phyloP scores from a whole-genome alignment of 208 protist species.

The Acanthamoeba triangularis region DNA sequence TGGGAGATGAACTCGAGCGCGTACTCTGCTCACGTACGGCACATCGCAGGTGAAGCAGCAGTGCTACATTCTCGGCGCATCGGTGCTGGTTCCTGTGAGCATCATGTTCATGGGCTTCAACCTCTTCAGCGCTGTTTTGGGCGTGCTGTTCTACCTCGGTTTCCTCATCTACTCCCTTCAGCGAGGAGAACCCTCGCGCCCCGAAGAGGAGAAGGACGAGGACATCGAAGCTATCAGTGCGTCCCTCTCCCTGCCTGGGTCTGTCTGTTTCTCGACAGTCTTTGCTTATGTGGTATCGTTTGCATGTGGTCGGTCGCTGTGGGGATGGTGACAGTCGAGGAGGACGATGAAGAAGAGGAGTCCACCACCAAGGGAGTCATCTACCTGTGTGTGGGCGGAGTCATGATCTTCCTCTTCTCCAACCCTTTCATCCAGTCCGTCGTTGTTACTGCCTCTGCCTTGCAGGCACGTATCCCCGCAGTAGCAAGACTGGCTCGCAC shows the following conservation, averaged over 20 bases:
- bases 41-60: slow-evolving; percentile 79
- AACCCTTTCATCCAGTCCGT: slow-evolving; percentile 87
- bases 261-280: not conserved
- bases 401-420: slow-evolving; percentile 87
- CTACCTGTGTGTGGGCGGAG: slow-evolving; percentile 85
- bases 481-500: not conserved
- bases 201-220: slow-evolving; percentile 74
- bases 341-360: slow-evolving; percentile 86
- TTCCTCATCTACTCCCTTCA: slow-evolving; percentile 82
- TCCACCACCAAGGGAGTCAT: slow-evolving; percentile 83
- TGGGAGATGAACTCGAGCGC: not conserved
- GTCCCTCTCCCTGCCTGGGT: not conserved
- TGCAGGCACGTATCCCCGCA: not conserved
- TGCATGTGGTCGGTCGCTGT: not conserved
- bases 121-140: slow-evolving; percentile 65
- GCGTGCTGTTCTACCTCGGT: slow-evolving; percentile 74
- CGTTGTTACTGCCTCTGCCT: slow-evolving; percentile 67
- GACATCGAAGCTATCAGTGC: slow-evolving; percentile 40
- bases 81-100: slow-evolving; percentile 56
- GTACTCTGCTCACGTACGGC: not conserved
- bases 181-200: slow-evolving; percentile 49
- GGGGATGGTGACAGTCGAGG: not conserved
- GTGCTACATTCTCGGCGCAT: slow-evolving; percentile 81
- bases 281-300: not conserved
- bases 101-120: slow-evolving; percentile 79